Percentiles rank a stretch among this genome's conserved stretches.
phyloP scores from a whole-genome alignment of 2,329 filamentous ascomycete species.

The Verticillium nubilum region DNA sequence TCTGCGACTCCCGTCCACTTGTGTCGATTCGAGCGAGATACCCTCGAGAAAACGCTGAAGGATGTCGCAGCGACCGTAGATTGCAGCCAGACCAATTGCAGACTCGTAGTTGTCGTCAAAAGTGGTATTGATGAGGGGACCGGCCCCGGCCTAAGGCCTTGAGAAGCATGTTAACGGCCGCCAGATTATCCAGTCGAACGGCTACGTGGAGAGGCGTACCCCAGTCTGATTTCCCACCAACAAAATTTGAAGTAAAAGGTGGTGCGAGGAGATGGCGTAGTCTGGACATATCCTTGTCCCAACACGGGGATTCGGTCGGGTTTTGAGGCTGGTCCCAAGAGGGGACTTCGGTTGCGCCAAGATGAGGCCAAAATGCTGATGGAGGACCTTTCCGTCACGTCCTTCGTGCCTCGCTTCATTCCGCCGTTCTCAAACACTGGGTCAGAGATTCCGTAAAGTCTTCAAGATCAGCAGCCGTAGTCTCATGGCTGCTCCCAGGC shows the following conservation, averaged over 20 bases:
- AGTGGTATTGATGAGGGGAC: conserved; percentile 6
- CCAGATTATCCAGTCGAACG: conserved; percentile 11
- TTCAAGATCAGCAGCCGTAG: not conserved
- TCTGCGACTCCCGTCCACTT: not conserved
- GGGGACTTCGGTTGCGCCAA: not conserved
- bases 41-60: not conserved
- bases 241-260: not conserved
- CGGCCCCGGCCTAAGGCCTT: conserved; percentile 17
- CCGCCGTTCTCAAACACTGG: conserved; percentile 3
- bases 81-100: not conserved
- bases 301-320: not conserved
- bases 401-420: no score
- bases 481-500: conserved; percentile 1
- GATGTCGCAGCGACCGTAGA: not conserved
- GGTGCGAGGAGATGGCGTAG: not conserved
- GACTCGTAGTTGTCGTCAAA: not conserved
- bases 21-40: not conserved
- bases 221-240: not conserved
- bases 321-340: not conserved
- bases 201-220: conserved; percentile 15
- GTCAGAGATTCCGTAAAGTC: not conserved
- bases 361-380: not conserved
- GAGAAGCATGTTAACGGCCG: conserved; percentile 16
- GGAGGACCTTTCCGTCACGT: not conserved
- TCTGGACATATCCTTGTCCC: not conserved